Evolutionary conservation across 108 stramenopile genomes (phyloP), one percentile per base, ranked within the genome.

Genomic region (Thalassiosira profunda): DNA sequence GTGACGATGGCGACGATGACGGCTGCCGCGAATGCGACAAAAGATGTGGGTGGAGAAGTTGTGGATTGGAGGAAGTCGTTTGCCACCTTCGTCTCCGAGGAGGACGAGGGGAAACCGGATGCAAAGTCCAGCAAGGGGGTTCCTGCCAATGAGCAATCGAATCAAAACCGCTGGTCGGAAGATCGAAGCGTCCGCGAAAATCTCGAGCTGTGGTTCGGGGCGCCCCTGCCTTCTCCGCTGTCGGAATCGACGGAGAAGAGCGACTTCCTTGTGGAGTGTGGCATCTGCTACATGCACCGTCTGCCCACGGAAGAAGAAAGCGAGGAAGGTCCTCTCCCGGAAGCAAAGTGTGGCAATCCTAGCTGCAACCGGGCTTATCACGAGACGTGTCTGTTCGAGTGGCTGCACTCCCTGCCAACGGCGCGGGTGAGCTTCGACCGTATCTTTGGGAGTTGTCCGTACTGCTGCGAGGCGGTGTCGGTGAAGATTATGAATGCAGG

Each of bases 231-330:
- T 11, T 83, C 82, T 9, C 87, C 87, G 12, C 52, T 72, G 2
- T 73, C 79, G 9, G n/a, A n/a, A n/a, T n/a, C n/a, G n/a, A 76
- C 82, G 2, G 49, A 66, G 23, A 77, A 84, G 59, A 74, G 74
- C 26, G 85, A 88, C 53, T 86, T 43, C 57, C 82, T 79, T 20
- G 70, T 76, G 3, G 88, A 89, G 47, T 89, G 88, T 73, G 86
- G 86, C 37, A 89, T 89, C 46, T 89, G 88, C 49, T 89, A 87
- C 72, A 44, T 80, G 23, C 83, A 87, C 60, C 82, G 84, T 17
- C 70, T 87, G 9, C 76, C 82, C 21, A 33, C 29, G 8, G 58
- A 70, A 12, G 79, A 56, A 26, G 44, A 28, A 21, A 67, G 24
- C 8, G 36, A 64, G 2, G 63, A 67, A n/a, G 81, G 81, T 1